These are phyloP conservation scores for Bothriochloa decipiens DNA, from an alignment of 176 grass and related monocot species.

Conservation along the genomic window DNA sequence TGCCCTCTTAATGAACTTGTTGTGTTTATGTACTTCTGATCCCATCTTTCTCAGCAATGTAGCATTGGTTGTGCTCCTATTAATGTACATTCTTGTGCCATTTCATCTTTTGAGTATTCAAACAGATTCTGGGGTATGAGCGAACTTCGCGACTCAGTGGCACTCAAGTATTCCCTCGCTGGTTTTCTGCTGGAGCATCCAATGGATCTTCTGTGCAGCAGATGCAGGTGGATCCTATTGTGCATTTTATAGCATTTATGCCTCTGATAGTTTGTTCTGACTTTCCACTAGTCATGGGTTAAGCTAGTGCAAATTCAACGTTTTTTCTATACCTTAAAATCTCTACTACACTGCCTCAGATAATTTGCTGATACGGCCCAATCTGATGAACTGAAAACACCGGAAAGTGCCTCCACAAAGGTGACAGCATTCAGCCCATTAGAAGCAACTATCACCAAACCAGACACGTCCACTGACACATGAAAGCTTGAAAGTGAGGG, in stretches of 20 bases:
- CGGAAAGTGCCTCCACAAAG: conserved; percentile 38
- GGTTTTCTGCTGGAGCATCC: conserved; percentile 53
- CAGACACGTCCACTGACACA: conserved; percentile 51
- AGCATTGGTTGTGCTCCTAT: conserved; percentile 3
- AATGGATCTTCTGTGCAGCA: conserved; percentile 39
- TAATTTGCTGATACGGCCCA: conserved; percentile 30
- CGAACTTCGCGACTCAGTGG: conserved; percentile 35
- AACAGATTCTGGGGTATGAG: conserved; percentile 57
- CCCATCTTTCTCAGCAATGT: conserved; percentile 9
- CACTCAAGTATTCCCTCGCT: conserved; percentile 38
- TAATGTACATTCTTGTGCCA: background rate
- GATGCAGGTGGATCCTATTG: background rate
- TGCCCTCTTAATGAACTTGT: background rate
- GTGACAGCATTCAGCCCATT: conserved; percentile 71
- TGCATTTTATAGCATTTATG: background rate
- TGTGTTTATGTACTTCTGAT: background rate
- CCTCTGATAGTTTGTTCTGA: background rate
- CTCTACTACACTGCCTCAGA: conserved; percentile 22
- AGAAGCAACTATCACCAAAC: conserved; percentile 53
- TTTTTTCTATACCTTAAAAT: conserved; percentile 37
- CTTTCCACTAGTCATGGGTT: background rate
- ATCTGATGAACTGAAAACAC: conserved; percentile 28
- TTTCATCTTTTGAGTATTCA: conserved; percentile 12
- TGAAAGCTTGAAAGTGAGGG: conserved; percentile 74
- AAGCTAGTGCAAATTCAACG: background rate